Evolutionary conservation across 768 basidiomycete species (phyloP).

Genomic region (Naganishia kalamii): DNA sequence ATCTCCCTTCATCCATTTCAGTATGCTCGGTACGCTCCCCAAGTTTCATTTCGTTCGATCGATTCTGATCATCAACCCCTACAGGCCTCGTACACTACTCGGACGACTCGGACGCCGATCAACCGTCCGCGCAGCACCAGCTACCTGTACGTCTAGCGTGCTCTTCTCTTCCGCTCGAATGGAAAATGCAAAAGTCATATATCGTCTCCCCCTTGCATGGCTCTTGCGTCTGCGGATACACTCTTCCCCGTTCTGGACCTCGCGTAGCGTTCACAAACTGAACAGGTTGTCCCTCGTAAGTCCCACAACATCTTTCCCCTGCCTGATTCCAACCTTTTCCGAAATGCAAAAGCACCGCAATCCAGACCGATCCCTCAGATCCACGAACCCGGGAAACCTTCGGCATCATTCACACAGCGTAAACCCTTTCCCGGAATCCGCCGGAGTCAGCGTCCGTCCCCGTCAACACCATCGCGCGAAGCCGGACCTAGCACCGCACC

Average conservation of each 20-base stretch:
- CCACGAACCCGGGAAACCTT: not conserved
- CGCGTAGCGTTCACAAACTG: not conserved
- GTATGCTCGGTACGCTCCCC: too few relatives aligned
- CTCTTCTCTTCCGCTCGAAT: too few relatives aligned
- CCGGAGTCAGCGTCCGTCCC: too few relatives aligned
- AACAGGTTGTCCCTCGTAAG: not conserved
- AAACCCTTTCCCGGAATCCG: too few relatives aligned
- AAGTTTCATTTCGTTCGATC: too few relatives aligned
- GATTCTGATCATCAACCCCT: not conserved
- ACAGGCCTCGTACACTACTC: constrained; percentile 9
- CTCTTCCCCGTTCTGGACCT: not conserved
- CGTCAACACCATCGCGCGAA: not conserved
- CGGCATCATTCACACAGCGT: too few relatives aligned
- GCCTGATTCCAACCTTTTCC: too few relatives aligned
- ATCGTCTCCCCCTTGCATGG: not conserved
- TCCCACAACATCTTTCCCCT: not conserved
- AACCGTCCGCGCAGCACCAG: not conserved
- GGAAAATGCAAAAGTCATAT: not conserved
- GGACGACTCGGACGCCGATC: constrained; percentile 1
- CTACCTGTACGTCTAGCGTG: not conserved
- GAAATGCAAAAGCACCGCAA: too few relatives aligned
- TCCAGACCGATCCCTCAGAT: not conserved
- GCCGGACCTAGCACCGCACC: too few relatives aligned
- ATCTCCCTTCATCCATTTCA: too few relatives aligned
- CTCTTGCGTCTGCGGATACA: not conserved